These are phyloP conservation scores for Aegilops tauschii DNA, from an alignment of 176 grass and related monocot genomes.

Conservation along the genomic window DNA sequence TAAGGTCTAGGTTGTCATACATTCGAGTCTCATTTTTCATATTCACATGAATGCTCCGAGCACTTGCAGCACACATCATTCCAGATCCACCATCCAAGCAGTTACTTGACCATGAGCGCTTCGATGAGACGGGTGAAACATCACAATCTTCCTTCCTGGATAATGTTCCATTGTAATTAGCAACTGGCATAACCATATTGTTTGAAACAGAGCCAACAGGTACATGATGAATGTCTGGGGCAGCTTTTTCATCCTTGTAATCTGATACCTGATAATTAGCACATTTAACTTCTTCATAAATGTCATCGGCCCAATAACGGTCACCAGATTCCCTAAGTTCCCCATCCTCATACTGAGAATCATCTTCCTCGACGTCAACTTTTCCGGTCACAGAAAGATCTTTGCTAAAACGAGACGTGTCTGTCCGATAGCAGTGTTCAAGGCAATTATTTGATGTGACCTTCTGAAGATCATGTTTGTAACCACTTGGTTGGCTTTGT, in stretches of 20 bases:
- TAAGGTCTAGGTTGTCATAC: constrained; percentile 22
- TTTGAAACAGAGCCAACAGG: constrained; percentile 37
- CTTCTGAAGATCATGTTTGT: constrained; percentile 28
- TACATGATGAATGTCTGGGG: constrained; percentile 14
- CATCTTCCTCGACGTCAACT: constrained; percentile 66
- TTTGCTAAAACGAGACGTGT: constrained; percentile 34
- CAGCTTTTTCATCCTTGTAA: constrained; percentile 42
- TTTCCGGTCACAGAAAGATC: constrained; percentile 32
- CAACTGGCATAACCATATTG: constrained; percentile 10
- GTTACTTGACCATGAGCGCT: constrained; percentile 36
- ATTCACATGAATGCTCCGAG: constrained; percentile 21
- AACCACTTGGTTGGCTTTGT: constrained; percentile 25
- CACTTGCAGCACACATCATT: constrained; percentile 4
- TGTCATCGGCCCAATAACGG: constrained; percentile 53
- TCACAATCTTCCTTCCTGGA: constrained; percentile 19
- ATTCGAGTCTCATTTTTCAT: constrained; percentile 23
- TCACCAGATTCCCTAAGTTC: constrained; percentile 77
- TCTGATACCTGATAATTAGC: constrained; percentile 43
- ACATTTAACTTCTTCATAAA: constrained; percentile 48
- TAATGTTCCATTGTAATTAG: constrained; percentile 27
- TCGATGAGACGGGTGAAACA: constrained; percentile 33
- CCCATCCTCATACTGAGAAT: constrained; percentile 97
- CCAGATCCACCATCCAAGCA: constrained; percentile 35
- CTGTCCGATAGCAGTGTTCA: constrained; percentile 31
- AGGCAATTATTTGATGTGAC: constrained; percentile 24